Evolutionary conservation across 192 early-diverging fungal genomes (phyloP), one percentile per base, ranked within the genome.

Genomic region (Umbelopsis vinacea): DNA sequence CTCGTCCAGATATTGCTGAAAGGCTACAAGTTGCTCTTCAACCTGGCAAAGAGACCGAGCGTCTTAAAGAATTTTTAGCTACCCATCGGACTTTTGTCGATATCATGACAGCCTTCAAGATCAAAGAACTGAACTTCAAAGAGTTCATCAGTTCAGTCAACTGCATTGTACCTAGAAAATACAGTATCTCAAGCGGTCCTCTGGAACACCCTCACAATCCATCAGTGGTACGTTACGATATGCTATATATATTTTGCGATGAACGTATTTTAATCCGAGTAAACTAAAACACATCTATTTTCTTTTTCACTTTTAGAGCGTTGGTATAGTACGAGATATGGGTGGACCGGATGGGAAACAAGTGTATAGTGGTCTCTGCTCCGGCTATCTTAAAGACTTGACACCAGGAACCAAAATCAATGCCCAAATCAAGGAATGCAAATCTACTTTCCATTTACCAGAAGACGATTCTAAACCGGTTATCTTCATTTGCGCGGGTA

Each of bases 401-500:
- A 46, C 43, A 21, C 71, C 71, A 10, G 71, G 54, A 3, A 67
- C 46, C 4, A 8, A 55, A 57, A 35, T 76, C n/a, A 21, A 63
- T 48, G 74, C 74, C 14, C 52, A 66, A 15, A 60, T 81, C 71
- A 81, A 81, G 10, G 69, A 52, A 11, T 69, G 68, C 71, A 76
- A 76, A 67, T 45, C 26, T 24, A 68, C 75, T 5, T 97, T 96
- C 82, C 75, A 71, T 6, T 79, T 96, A 75, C 92, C 93, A 21
- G 68, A 60, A 0, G 83, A 86, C 52, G 70, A 76, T 24, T 69
- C 70, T 11, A 82, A 71, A 15, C 93, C 94, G 0, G 81, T 96
- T 0, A 86, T 98, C 37, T 92, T 98, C 91, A 89, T 97, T 38
- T 90, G 88, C 2, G 93, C 96, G 2, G 97, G 96, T 24, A 97